Evolutionary conservation across 495 filamentous ascomycete species (phyloP), one percentile per base, ranked within the genome.

Genomic region (Hypoxylon fragiforme): DNA sequence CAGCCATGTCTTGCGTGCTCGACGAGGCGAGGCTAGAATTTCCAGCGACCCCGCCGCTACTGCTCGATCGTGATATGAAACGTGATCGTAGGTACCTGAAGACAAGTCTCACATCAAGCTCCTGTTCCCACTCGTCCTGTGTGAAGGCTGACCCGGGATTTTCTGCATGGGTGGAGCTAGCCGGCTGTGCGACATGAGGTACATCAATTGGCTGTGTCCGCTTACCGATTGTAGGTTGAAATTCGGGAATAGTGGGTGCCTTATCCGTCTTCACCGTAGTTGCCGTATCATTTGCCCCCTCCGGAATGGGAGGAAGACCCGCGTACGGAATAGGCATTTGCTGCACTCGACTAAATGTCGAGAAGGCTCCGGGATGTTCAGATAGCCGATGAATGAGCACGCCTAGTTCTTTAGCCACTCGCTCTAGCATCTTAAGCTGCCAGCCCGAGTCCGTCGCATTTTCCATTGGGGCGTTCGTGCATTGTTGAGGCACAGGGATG

Each of bases 351-450:
- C 77, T 75, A 55, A 92, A 91, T 3, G 88, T 87, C 7, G 83
- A 86, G 66, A 96, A 96, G 11, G 91, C 89, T 6, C 88, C 88
- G 4, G 81, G 80, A 41, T 92, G 86, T 40, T 87, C 84, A 21
- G 89, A 87, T 43, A 97, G 79, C 44, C 92, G 89, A 54, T 91
- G 79, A 11, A 97, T 85, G 13, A 97, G 72, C 14, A 86, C 70
- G 7, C 92, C 94, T 6, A 98, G 81, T 69, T 97, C 94, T 32
- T 81, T 85, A 4, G 94, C 86, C 47, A 98, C 86, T 48, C 89
- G 82, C 55, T 92, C 85, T 8, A 98, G 75, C 42, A 97, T 79
- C 28, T 80, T 83, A 16, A 84, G 73, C 64, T 96, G 87, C 88
- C 89, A 96, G 3, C 76, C 70, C 9, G 73, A 75, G 47, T 84